Base-by-base conservation (phyloP, 352 stramenopile genomes). In the Pythium chondricola region DNA sequence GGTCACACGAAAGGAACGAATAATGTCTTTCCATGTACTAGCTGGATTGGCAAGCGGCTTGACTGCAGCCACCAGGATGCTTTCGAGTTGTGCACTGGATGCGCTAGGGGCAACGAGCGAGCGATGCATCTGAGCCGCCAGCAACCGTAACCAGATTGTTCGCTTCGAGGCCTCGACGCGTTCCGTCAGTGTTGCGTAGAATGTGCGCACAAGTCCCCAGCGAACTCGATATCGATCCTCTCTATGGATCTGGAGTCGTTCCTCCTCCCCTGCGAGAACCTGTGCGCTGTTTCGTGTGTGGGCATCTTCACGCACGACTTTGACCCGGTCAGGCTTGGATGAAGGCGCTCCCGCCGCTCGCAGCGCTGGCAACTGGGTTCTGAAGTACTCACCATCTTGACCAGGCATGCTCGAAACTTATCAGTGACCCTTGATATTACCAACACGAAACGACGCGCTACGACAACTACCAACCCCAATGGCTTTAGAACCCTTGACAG, bases 171-270 rank as follows among this genome's bases (percentile, higher is more conserved):
- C 25, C 24, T 35, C 30, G 21, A 65, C 24, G 16, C 22, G 29
- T 38, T 79, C 61, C 24, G 60, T 67, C 6, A 73, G 48, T 17
- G 55, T 22, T 4, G 63, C 75, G 52, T 83, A 87, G 18, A 87
- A 58, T 11, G 40, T 39, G 1, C 75, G 72, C n/a, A 85, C 29
- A 3, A 63, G 51, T 4, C 62, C 44, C 75, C 75, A 85, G 30
- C 70, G 56, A 27, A 42, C 55, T 38, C 70, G 70, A 61, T 66
- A 83, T 0, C 59, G 56, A 20, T 75, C 52, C 9, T 21, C 25
- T 17, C 55, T 61, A 18, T 78, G 65, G 21, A 69, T 56, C 3
- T 73, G 53, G 4, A 66, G 59, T 32, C 71, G 65, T 20, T 75
- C 57, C 2, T 43, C 16, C 8, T 68, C 52, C 0, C 16, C 43